Conservation (phyloP, 1,284 basidiomycete species). For the Tylopilus sp. region DNA sequence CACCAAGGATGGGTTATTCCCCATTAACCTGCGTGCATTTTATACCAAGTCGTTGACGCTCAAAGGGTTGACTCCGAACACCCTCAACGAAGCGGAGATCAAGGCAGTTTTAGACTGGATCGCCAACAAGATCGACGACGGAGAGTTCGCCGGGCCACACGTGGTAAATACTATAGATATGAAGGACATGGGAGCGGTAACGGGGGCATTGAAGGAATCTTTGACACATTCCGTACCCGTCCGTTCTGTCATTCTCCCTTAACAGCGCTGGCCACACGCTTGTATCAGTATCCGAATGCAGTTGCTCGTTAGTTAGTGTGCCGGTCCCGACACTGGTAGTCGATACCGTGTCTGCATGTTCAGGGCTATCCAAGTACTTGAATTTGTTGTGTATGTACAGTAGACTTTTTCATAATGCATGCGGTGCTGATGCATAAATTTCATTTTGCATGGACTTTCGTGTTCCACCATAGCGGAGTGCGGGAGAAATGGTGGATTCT, state of each 20-base stretch:
- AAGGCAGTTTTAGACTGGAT: slow-evolving; percentile 44
- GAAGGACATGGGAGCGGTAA: slow-evolving; percentile 31
- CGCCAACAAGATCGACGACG: slow-evolving; percentile 43
- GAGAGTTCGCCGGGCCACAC: slow-evolving; percentile 39
- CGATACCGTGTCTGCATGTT: too few species aligned
- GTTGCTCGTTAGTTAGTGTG: too few species aligned
- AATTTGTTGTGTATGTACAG: too few species aligned
- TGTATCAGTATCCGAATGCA: too few species aligned
- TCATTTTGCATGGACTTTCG: too few species aligned
- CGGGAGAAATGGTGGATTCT: too few species aligned
- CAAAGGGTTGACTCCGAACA: slow-evolving; percentile 45
- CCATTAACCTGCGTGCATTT: slow-evolving; percentile 43
- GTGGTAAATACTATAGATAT: slow-evolving; percentile 35
- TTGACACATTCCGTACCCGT: slow-evolving; percentile 38
- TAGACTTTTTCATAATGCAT: too few species aligned
- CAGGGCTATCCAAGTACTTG: too few species aligned
- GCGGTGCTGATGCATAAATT: too few species aligned
- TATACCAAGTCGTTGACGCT: slow-evolving; percentile 45
- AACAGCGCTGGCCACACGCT: neutral
- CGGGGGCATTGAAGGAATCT: slow-evolving; percentile 33
- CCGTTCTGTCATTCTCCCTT: slow-evolving; percentile 45
- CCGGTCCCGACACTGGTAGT: too few species aligned
- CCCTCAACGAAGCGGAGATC: slow-evolving; percentile 33
- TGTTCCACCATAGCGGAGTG: too few species aligned
- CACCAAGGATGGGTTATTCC: slow-evolving; percentile 44